Evolutionary conservation across 306 rosid genomes (phyloP).

Genomic region (Corylus heterophylla): DNA sequence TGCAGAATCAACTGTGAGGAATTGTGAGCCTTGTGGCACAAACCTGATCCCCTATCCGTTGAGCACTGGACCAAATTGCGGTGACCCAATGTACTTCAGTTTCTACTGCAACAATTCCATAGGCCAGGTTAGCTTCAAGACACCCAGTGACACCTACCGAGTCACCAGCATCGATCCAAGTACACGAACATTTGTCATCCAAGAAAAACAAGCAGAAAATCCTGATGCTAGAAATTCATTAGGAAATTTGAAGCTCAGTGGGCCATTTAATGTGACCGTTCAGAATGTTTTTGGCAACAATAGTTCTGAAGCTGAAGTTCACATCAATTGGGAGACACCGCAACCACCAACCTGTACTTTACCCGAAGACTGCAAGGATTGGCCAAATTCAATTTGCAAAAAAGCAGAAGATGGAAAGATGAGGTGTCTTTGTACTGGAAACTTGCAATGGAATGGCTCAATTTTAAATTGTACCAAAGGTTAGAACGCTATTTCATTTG

Average conservation of each 20-base stretch:
- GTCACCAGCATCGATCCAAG: conserved; percentile 12
- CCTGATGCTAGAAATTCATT: not conserved
- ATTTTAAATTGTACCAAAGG: conserved; percentile 25
- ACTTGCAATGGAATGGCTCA: conserved; percentile 25
- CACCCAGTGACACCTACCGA: not conserved
- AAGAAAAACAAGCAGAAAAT: not conserved
- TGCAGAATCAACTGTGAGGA: conserved; percentile 36
- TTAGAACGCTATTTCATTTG: not conserved
- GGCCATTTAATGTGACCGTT: conserved; percentile 18
- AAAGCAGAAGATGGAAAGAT: not conserved
- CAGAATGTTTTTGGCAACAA: no score
- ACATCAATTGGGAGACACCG: conserved; percentile 28
- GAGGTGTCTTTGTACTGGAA: conserved; percentile 37
- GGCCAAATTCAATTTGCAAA: conserved; percentile 42
- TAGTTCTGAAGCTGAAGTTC: no score
- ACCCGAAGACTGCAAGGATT: conserved; percentile 20
- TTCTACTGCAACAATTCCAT: conserved; percentile 23
- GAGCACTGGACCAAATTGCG: conserved; percentile 42
- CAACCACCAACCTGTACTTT: conserved; percentile 30
- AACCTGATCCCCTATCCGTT: conserved; percentile 51
- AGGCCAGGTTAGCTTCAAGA: conserved; percentile 28
- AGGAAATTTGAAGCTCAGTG: not conserved
- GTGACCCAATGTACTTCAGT: conserved; percentile 38
- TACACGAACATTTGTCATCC: conserved; percentile 15
- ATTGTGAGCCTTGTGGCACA: conserved; percentile 50